Evolutionary conservation across 1,284 basidiomycete genomes (phyloP).

Genomic region (Malassezia cuniculi): DNA sequence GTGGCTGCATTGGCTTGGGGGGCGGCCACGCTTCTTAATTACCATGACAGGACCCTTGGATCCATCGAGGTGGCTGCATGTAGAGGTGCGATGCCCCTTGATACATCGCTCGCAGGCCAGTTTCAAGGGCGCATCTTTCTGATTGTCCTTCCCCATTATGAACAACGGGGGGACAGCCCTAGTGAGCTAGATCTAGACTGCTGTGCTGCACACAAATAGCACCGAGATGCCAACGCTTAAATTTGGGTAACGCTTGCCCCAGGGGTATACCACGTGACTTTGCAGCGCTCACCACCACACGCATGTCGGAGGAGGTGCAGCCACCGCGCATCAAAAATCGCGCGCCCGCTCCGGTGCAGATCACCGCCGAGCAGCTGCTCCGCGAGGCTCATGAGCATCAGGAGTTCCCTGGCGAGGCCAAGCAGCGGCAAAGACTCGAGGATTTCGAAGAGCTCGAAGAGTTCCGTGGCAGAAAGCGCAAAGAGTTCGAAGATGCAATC

Average conservation of each 20-base stretch:
- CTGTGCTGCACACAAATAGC: neutral
- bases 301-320: slow-evolving; percentile 18
- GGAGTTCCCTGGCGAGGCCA: slow-evolving; percentile 63
- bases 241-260: slow-evolving; percentile 3
- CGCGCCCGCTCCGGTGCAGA: slow-evolving; percentile 83
- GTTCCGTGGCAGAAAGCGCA: slow-evolving; percentile 83
- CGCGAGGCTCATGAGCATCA: slow-evolving; percentile 96
- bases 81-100: slow-evolving; percentile 32
- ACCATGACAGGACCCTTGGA: slow-evolving; percentile 29
- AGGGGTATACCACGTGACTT: slow-evolving; percentile 6
- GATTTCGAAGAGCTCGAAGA: slow-evolving; percentile 95
- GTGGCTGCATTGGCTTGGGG: slow-evolving; percentile 28
- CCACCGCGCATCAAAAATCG: slow-evolving; percentile 73
- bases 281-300: neutral
- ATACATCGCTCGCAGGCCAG: slow-evolving; percentile 37
- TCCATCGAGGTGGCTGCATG: slow-evolving; percentile 35
- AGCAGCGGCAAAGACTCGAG: slow-evolving; percentile 53
- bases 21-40: slow-evolving; percentile 30
- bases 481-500: slow-evolving; percentile 92
- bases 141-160: too few species aligned
- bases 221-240: slow-evolving; percentile 1
- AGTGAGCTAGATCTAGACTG: slow-evolving; percentile 2
- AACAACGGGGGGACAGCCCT: neutral
- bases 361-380: slow-evolving; percentile 91
- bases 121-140: slow-evolving; percentile 15